phyloP scores from a whole-genome alignment of 441 rosid species.

The Pelargonium exstipulatum region DNA sequence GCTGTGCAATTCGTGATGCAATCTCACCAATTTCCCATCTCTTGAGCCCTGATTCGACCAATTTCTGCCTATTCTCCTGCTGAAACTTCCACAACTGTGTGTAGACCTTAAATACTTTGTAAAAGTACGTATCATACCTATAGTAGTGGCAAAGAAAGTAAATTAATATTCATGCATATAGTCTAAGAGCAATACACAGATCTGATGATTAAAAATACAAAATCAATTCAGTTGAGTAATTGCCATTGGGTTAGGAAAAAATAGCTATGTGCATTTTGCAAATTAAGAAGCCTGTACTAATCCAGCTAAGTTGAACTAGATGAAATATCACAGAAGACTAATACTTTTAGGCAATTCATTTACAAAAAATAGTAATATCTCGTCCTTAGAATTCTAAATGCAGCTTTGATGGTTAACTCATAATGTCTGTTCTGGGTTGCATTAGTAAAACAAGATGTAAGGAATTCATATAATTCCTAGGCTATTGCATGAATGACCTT shows the following conservation, averaged over 20 bases:
- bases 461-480: no score
- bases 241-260: background rate
- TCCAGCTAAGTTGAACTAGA: background rate
- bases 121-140: conserved; percentile 88
- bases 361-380: no score
- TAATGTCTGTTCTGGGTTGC: no score
- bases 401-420: background rate
- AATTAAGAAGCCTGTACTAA: background rate
- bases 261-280: background rate
- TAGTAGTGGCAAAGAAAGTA: conserved; percentile 7
- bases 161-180: background rate
- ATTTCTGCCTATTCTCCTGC: conserved; percentile 86
- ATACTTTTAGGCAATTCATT: background rate
- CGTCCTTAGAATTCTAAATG: background rate
- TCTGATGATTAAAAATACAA: background rate
- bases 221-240: background rate
- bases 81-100: conserved; percentile 94
- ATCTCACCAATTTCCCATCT: conserved; percentile 98
- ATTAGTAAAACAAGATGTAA: no score
- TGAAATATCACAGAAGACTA: background rate
- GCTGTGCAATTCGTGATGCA: conserved; percentile 89
- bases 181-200: background rate
- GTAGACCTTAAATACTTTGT: conserved; percentile 92
- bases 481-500: background rate
- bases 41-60: conserved; percentile 88